Evolutionary conservation across 1,139 yeast genomes (phyloP).

Genomic region (Pichia sp.): DNA sequence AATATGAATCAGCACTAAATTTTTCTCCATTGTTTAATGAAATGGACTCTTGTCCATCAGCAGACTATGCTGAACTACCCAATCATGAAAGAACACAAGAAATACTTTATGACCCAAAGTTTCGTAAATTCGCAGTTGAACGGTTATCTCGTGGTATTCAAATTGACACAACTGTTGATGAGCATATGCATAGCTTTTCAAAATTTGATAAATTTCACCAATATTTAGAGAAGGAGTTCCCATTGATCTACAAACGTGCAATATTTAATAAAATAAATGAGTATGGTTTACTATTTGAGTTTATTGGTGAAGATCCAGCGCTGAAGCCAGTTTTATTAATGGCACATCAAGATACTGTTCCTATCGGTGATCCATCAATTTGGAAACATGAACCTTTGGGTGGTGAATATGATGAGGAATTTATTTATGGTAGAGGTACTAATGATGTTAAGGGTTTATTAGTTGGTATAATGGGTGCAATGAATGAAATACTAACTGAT

Average conservation of each 20-base stretch:
- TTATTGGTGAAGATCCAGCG: slow-evolving; percentile 41
- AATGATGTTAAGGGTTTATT: slow-evolving; percentile 56
- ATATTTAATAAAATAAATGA: slow-evolving; percentile 39
- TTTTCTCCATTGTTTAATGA: slow-evolving; percentile 4
- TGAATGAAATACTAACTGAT: slow-evolving; percentile 42
- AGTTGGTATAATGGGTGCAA: slow-evolving; percentile 51
- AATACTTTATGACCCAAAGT: slow-evolving; percentile 34
- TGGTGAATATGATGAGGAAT: slow-evolving; percentile 42
- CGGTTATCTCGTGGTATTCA: slow-evolving; percentile 51
- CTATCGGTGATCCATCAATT: slow-evolving; percentile 45
- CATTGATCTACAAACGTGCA: slow-evolving; percentile 35
- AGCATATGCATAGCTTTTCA: slow-evolving; percentile 27
- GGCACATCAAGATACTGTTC: slow-evolving; percentile 84
- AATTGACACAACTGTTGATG: slow-evolving; percentile 53
- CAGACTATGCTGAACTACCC: slow-evolving; percentile 3
- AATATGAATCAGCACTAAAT: slow-evolving; percentile 6
- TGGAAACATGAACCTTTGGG: slow-evolving; percentile 70
- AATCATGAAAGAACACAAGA: slow-evolving; percentile 18
- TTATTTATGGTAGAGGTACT: slow-evolving; percentile 60
- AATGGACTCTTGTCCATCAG: slow-evolving; percentile 7
- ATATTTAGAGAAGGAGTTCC: slow-evolving; percentile 39
- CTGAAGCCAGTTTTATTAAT: slow-evolving; percentile 61
- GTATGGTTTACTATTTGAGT: slow-evolving; percentile 32
- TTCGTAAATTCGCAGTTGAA: slow-evolving; percentile 35
- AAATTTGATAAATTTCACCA: slow-evolving; percentile 38